Percentiles rank a stretch among this genome's conserved stretches.
Evolutionary conservation across 2,329 filamentous ascomycete genomes (phyloP).

Genomic region (Coniochaeta hoffmannii): DNA sequence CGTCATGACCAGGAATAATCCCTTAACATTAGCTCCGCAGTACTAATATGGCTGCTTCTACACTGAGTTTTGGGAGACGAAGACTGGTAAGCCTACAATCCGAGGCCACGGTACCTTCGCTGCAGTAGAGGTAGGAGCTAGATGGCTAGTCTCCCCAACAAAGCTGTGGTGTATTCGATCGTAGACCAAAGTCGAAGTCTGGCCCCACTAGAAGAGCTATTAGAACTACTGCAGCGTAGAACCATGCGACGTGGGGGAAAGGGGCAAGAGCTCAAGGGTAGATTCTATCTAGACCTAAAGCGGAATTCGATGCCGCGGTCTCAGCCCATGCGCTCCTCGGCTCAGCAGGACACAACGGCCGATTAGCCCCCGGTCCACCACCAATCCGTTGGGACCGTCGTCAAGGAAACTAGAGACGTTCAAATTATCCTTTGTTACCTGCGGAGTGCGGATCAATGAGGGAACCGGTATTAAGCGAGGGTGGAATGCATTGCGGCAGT

Average conservation of each 20-base stretch:
- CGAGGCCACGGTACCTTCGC: too few species aligned
- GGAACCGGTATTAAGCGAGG: not conserved
- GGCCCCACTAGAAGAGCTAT: not conserved
- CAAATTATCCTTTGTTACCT: not conserved
- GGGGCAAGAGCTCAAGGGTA: too few species aligned
- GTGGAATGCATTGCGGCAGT: not conserved
- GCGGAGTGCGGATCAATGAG: too few species aligned
- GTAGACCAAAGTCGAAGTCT: not conserved
- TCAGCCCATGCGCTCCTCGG: not conserved
- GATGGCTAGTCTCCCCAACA: too few species aligned
- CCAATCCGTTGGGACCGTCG: not conserved
- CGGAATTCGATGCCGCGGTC: not conserved
- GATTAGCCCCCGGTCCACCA: not conserved
- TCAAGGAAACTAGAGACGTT: not conserved
- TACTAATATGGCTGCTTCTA: not conserved
- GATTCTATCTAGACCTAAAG: too few species aligned
- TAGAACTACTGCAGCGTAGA: not conserved
- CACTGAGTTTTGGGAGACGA: too few species aligned
- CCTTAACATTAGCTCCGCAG: not conserved
- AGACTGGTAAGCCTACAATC: too few species aligned
- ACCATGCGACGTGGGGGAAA: not conserved
- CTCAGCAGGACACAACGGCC: not conserved
- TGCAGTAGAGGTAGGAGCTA: too few species aligned
- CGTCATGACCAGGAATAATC: not conserved
- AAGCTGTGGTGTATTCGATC: not conserved